Evolutionary conservation across 371 early-diverging fungal genomes (phyloP).

Genomic region (Phascolomyces articulosus): DNA sequence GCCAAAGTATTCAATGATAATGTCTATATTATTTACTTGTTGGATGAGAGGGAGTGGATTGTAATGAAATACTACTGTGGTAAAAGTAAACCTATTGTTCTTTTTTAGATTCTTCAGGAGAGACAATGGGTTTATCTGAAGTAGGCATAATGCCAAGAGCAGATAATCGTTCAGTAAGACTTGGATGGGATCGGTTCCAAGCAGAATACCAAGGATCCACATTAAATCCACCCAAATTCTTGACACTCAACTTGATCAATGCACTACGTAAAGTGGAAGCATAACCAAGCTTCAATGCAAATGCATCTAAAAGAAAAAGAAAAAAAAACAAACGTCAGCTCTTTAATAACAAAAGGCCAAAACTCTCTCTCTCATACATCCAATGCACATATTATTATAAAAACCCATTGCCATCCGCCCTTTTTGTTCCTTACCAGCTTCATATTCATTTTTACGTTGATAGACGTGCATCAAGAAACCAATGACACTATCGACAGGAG

Average conservation of each 20-base stretch:
- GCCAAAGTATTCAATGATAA: too few relatives aligned
- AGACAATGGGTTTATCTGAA: conserved; percentile 39
- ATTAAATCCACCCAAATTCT: conserved; percentile 91
- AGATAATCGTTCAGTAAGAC: conserved; percentile 87
- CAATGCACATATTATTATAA: too few relatives aligned
- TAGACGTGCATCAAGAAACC: conserved; percentile 77
- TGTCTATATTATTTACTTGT: too few relatives aligned
- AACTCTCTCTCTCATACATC: too few relatives aligned
- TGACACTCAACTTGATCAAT: conserved; percentile 89
- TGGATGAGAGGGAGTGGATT: too few relatives aligned
- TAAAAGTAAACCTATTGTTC: conserved; percentile 7
- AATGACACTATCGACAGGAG: conserved; percentile 80
- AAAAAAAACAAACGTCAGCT: too few relatives aligned
- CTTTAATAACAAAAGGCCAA: too few relatives aligned
- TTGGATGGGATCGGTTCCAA: conserved; percentile 96
- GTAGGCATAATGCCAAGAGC: conserved; percentile 61
- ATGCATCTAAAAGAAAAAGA: conserved; percentile 81
- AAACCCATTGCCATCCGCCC: too few relatives aligned
- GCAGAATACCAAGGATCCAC: conserved; percentile 91
- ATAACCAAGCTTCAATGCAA: conserved; percentile 89
- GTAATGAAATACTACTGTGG: too few relatives aligned
- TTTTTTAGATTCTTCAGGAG: conserved; percentile 19
- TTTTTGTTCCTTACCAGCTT: conserved; percentile 82
- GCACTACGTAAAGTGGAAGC: conserved; percentile 76
- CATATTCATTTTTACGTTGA: conserved; percentile 90